Conservation (phyloP, 179 eudicot genomes). For the Spergularia azorica region DNA sequence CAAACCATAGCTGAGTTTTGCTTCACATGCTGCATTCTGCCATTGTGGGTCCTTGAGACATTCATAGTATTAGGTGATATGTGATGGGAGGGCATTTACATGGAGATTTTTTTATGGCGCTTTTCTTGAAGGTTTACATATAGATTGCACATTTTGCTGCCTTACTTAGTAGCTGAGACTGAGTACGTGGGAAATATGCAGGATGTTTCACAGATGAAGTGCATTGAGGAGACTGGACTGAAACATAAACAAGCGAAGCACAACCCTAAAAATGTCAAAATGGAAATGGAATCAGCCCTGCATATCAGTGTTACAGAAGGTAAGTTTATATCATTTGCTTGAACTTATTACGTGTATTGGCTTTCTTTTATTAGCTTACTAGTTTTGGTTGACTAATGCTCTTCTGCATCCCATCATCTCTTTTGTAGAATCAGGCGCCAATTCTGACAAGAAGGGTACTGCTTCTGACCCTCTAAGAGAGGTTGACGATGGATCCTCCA, state of each 20-base stretch:
- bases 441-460: slow-evolving; percentile 26
- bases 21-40: too few relatives aligned
- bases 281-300: slow-evolving; percentile 27
- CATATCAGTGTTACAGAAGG: slow-evolving; percentile 24
- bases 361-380: too few relatives aligned
- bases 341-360: too few relatives aligned
- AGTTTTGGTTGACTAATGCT: not conserved
- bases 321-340: slow-evolving; percentile 19
- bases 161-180: slow-evolving; percentile 32
- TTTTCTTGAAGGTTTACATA: slow-evolving; percentile 13
- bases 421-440: slow-evolving; percentile 24
- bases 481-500: slow-evolving; percentile 30
- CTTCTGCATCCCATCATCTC: not conserved
- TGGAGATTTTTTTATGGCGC: not conserved
- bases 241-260: slow-evolving; percentile 21
- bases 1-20: not conserved
- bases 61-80: not conserved
- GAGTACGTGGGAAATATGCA: slow-evolving; percentile 28
- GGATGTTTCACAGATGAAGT: slow-evolving; percentile 31
- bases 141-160: slow-evolving; percentile 21
- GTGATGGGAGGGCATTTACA: slow-evolving; percentile 6
- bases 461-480: slow-evolving; percentile 19
- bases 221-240: slow-evolving; percentile 25
- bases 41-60: too few relatives aligned
- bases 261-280: slow-evolving; percentile 23